Evolutionary conservation across 2,329 filamentous ascomycete genomes (phyloP).

Genomic region (Davidsoniella virescens): DNA sequence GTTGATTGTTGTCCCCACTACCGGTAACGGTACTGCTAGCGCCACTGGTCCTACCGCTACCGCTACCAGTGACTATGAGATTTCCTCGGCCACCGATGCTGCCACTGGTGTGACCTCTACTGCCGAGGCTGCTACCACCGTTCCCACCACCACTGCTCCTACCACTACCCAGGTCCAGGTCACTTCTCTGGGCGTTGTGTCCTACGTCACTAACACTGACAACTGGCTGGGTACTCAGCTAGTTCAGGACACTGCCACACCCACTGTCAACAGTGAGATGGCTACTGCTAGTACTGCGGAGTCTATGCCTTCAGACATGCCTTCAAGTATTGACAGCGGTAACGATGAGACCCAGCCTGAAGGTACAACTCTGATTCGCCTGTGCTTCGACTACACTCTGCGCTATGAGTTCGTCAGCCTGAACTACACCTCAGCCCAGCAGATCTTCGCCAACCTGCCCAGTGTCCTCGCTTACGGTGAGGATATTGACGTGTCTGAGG

Average conservation of each 20-base stretch:
- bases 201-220: constrained; percentile 11
- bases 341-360: constrained; percentile 41
- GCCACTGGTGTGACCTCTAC: constrained; percentile 1
- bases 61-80: background rate
- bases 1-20: constrained; percentile 11
- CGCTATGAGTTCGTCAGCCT: constrained; percentile 73
- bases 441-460: constrained; percentile 72
- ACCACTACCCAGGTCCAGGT: constrained; percentile 15
- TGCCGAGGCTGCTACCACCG: background rate
- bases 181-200: constrained; percentile 12
- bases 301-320: constrained; percentile 49
- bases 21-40: constrained; percentile 9
- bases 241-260: constrained; percentile 13
- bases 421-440: constrained; percentile 55
- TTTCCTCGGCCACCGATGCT: background rate
- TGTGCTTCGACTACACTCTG: constrained; percentile 66
- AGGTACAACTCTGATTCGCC: constrained; percentile 58
- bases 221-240: constrained; percentile 13
- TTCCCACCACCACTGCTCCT: constrained; percentile 8
- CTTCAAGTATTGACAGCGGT: constrained; percentile 55
- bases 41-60: background rate
- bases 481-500: constrained; percentile 37
- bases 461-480: constrained; percentile 48
- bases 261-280: constrained; percentile 12
- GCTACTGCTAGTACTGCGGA: constrained; percentile 21